Conservation (phyloP, 371 early-diverging fungal genomes). For the Massospora cicadina region DNA sequence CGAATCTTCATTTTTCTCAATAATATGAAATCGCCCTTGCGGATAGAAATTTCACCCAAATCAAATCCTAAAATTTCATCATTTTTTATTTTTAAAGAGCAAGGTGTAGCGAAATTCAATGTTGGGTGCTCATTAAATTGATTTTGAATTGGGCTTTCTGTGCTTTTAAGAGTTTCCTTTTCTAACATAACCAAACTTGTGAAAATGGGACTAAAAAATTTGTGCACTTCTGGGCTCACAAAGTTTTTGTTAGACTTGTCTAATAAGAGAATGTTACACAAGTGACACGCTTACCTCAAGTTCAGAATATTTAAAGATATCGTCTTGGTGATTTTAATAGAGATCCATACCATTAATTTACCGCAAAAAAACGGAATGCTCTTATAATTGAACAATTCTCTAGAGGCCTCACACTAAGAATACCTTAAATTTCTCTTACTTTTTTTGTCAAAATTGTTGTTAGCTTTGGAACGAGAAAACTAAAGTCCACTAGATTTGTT, state of each 20-base stretch:
- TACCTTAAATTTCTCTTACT: neutral
- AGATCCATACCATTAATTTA: neutral
- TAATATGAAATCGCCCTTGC: neutral
- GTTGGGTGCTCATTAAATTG: neutral
- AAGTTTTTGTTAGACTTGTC: neutral
- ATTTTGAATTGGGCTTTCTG: neutral
- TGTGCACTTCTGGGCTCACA: neutral
- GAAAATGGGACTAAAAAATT: neutral
- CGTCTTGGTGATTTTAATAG: no score
- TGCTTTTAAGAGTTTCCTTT: neutral
- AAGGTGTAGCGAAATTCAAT: neutral
- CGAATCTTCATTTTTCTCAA: neutral
- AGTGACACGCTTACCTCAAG: no score
- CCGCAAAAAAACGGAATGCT: neutral
- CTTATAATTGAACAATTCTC: neutral
- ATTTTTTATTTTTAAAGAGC: neutral
- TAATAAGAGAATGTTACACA: no score
- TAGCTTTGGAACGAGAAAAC: neutral
- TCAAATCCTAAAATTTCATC: neutral
- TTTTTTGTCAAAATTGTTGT: neutral
- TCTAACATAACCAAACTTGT: neutral
- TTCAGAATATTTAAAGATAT: no score
- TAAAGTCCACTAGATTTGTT: neutral
- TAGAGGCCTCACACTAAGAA: neutral
- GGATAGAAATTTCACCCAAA: neutral